Conservation (phyloP, 345 rosid genomes). For the Noccaea bulbosa region DNA sequence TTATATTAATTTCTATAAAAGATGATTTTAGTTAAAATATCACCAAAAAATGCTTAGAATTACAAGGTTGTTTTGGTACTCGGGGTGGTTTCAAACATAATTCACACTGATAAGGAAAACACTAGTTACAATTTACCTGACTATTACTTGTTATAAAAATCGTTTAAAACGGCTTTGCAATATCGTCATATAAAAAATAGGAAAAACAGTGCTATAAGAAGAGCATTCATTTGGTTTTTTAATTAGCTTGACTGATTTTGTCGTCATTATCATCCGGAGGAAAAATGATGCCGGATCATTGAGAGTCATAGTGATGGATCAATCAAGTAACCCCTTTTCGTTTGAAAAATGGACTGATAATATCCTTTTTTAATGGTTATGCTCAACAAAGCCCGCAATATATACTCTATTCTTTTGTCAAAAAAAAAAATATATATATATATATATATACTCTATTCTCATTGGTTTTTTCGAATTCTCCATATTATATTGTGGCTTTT, state of each 20-base stretch:
- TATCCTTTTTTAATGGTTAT: not conserved
- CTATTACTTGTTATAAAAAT: too few species aligned
- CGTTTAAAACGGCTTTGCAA: too few species aligned
- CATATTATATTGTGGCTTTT: slow-evolving; percentile 15
- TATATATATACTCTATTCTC: not conserved
- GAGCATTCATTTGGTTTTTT: too few species aligned
- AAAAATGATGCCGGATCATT: slow-evolving; percentile 8
- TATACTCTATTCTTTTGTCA: too few species aligned
- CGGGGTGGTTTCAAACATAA: not conserved
- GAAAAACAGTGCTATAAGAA: not conserved
- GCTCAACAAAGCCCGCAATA: slow-evolving; percentile 22
- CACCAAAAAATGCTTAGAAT: slow-evolving; percentile 2
- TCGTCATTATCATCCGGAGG: too few species aligned
- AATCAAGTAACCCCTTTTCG: not conserved
- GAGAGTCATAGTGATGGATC: slow-evolving; percentile 11
- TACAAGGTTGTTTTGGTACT: not conserved
- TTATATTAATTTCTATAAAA: not conserved
- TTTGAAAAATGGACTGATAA: slow-evolving; percentile 13
- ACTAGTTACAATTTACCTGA: not conserved
- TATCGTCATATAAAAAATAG: too few species aligned
- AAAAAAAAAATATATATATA: too few species aligned
- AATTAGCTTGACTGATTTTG: too few species aligned
- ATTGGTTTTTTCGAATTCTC: not conserved
- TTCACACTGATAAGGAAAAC: too few species aligned
- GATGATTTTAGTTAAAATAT: not conserved